These are phyloP conservation scores for Epicoccum sorghinum DNA, from an alignment of 2,329 filamentous ascomycete genomes.

Conservation along the genomic window DNA sequence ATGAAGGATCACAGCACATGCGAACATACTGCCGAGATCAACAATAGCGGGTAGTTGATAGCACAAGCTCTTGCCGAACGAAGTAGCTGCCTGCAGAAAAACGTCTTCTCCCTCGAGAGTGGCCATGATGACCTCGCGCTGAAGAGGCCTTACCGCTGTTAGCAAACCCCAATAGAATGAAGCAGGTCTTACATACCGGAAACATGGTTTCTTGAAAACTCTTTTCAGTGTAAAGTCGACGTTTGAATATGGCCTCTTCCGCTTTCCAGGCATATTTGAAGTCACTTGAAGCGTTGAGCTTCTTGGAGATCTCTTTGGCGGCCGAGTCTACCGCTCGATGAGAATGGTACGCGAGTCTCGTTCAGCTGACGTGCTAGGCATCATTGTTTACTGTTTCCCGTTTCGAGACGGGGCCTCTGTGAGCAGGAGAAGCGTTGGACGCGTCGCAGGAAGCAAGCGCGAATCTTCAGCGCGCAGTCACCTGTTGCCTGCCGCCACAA, in stretches of 20 bases:
- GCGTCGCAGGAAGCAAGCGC: constrained; percentile 17
- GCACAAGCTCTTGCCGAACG: constrained; percentile 91
- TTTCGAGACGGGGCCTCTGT: not conserved
- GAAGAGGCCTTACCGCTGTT: constrained; percentile 67
- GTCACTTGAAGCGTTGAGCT: not conserved
- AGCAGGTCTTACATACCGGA: constrained; percentile 61
- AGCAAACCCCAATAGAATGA: not conserved
- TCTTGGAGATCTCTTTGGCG: not conserved
- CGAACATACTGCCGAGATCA: constrained; percentile 75
- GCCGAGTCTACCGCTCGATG: not conserved
- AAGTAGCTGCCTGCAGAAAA: constrained; percentile 88
- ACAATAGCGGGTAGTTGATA: constrained; percentile 91
- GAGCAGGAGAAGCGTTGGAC: constrained; percentile 11
- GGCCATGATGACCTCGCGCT: constrained; percentile 85
- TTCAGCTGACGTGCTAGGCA: not conserved
- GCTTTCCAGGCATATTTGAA: constrained; percentile 37
- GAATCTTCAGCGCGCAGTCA: constrained; percentile 26
- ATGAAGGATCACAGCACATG: no score
- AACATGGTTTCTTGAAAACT: constrained; percentile 75
- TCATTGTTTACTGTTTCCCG: not conserved
- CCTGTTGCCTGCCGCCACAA: constrained; percentile 13
- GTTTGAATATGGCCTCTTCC: constrained; percentile 54
- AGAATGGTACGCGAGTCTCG: not conserved
- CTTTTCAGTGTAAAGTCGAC: constrained; percentile 75
- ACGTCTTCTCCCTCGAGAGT: constrained; percentile 86